These are phyloP conservation scores for Opeltia flavorubescens DNA, from an alignment of 495 filamentous ascomycete genomes.

Conservation along the genomic window DNA sequence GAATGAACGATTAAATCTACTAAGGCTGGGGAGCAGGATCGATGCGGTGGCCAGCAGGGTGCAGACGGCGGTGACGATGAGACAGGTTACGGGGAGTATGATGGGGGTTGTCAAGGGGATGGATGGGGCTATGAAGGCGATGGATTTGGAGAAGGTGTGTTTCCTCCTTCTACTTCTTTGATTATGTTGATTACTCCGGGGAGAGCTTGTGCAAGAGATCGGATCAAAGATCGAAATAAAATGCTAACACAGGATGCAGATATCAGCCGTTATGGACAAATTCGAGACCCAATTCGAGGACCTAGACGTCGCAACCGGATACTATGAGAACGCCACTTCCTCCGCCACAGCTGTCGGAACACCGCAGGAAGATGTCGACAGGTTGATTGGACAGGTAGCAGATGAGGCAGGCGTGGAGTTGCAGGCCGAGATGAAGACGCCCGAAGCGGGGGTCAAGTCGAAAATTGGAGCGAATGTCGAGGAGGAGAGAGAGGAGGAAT, in stretches of 20 bases:
- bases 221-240: too few relatives aligned
- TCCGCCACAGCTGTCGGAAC: conserved; percentile 60
- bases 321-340: conserved; percentile 72
- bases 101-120: conserved; percentile 49
- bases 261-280: conserved; percentile 54
- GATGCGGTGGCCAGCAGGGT: conserved; percentile 49
- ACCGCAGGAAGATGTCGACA: conserved; percentile 72
- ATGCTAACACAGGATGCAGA: too few relatives aligned
- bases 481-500: conserved; percentile 31
- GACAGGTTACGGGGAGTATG: conserved; percentile 50
- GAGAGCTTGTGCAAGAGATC: too few relatives aligned
- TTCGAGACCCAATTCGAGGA: conserved; percentile 78
- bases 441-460: conserved; percentile 14
- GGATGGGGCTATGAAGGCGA: conserved; percentile 46
- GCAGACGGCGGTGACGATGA: conserved; percentile 54
- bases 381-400: conserved; percentile 63
- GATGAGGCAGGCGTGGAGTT: conserved; percentile 73
- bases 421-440: conserved; percentile 49
- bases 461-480: conserved; percentile 24
- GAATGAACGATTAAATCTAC: conserved; percentile 51
- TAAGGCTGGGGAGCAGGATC: conserved; percentile 42
- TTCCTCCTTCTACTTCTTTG: not conserved
- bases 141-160: conserved; percentile 18
- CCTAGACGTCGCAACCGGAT: conserved; percentile 65
- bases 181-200: not conserved